Evolutionary conservation across 441 rosid species (phyloP).

Genomic region (Isatis lusitanica): DNA sequence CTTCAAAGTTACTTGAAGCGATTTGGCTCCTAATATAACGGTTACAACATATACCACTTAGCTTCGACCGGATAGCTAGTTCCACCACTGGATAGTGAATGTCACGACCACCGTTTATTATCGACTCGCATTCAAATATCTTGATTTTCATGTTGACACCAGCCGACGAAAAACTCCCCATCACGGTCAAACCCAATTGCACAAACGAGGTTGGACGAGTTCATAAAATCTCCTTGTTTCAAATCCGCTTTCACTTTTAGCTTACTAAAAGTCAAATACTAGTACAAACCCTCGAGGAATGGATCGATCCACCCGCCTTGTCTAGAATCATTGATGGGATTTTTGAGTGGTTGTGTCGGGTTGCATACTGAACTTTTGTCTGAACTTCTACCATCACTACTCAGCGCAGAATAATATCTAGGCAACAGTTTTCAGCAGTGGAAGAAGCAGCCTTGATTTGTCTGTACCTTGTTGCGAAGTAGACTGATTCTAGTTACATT

Average conservation of each 20-base stretch:
- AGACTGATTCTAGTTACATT: constrained; percentile 53
- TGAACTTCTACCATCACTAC: constrained; percentile 78
- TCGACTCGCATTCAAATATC: constrained; percentile 77
- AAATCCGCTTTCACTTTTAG: constrained; percentile 85
- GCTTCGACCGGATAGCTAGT: constrained; percentile 75
- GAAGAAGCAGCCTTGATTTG: constrained; percentile 40
- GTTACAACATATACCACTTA: constrained; percentile 92
- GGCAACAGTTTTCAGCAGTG: constrained; percentile 38
- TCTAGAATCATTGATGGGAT: constrained; percentile 41
- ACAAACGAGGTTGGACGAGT: constrained; percentile 87
- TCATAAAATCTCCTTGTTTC: constrained; percentile 88
- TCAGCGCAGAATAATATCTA: constrained; percentile 57
- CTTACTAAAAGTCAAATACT: constrained; percentile 75
- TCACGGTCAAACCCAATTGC: constrained; percentile 87
- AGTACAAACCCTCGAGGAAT: constrained; percentile 93
- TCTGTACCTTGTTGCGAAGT: constrained; percentile 67
- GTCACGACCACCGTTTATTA: constrained; percentile 66
- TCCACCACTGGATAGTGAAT: constrained; percentile 95
- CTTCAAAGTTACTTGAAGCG: constrained; percentile 97
- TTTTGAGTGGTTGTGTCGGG: constrained; percentile 51
- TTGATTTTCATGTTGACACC: constrained; percentile 94
- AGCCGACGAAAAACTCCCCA: constrained; percentile 94
- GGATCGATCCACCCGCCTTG: constrained; percentile 88
- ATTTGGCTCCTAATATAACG: constrained; percentile 87
- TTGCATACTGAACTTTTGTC: constrained; percentile 81